Evolutionary conservation across 179 eudicot species (phyloP).

Genomic region (Actinidia polygama): DNA sequence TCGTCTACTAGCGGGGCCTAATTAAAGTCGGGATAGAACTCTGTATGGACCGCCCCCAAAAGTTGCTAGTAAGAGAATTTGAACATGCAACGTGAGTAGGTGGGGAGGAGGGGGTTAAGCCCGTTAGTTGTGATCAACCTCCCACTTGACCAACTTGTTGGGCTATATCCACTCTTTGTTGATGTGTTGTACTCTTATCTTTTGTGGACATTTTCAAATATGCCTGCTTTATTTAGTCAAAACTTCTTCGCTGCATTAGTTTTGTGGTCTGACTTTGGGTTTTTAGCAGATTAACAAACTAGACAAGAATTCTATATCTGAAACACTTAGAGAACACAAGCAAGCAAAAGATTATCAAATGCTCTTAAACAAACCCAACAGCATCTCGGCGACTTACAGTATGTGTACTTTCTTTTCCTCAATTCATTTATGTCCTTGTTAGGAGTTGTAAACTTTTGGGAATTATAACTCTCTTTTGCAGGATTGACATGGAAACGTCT

Average conservation of each 20-base stretch:
- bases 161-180: not conserved
- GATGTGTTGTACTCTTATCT: not conserved
- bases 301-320: conserved; percentile 70
- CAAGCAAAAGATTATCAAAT: conserved; percentile 67
- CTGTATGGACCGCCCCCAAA: too few species aligned
- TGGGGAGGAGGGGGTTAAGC: too few species aligned
- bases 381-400: conserved; percentile 57
- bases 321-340: conserved; percentile 68
- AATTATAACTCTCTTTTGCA: conserved; percentile 32
- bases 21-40: too few species aligned
- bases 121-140: too few species aligned
- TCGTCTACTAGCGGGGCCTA: too few species aligned
- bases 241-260: not conserved
- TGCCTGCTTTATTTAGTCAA: not conserved
- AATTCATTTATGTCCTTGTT: not conserved
- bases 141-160: too few species aligned
- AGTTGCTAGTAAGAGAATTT: too few species aligned
- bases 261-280: conserved; percentile 11
- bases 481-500: conserved; percentile 62
- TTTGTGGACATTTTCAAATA: not conserved
- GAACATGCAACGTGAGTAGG: too few species aligned
- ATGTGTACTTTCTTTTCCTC: conserved; percentile 22
- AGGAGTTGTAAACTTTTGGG: not conserved
- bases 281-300: conserved; percentile 49
- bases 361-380: conserved; percentile 68